Evolutionary conservation across 140 eudicot genomes (phyloP), one percentile per base, ranked within the genome.

Genomic region (Cichorium intybus): DNA sequence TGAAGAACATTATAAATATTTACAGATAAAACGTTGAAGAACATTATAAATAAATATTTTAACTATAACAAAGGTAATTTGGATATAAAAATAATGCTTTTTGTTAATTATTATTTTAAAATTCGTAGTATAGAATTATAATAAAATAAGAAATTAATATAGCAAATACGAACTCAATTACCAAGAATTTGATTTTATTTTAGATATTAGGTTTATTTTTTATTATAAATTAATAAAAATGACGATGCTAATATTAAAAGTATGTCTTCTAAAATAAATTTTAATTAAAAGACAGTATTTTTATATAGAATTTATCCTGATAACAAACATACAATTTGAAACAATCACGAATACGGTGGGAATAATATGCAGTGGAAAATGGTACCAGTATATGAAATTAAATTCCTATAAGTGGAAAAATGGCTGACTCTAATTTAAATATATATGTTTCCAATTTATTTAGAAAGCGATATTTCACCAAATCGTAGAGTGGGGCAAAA

Each of bases 381-480:
- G 71, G 65, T 39, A 72, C 21, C 46, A 4, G 51, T 62, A 39
- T 53, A 27, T 55, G 26, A 24, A 17, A 27, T 46, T 74, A 29
- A 39, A 58, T 35, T 49, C 56, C 64, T 58, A 15, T 18, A 74
- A 58, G 3, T 41, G 27, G 78, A 43, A 23, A 66, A 35, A 24
- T 11, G 17, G 11, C 15, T 47, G 21, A 21, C 20, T 29, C 3
- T 23, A 23, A 35, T 48, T 24, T 7, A 46, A 37, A 22, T 35
- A 23, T 35, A 48, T 39, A 21, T 51, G 7, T 34, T 69, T 46
- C 15, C 54, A 10, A 35, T 17, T 57, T 37, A 15, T 12, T 5
- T 59, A 59, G 75, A 67, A 67, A 75, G 79, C 61, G 79, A 75
- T 75, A 75, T 75, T 66, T 75, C 79, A 75, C 75, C 79, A 60